These are phyloP conservation scores for Rhododendron ovatum DNA, from an alignment of 148 eudicot species.

Conservation along the genomic window DNA sequence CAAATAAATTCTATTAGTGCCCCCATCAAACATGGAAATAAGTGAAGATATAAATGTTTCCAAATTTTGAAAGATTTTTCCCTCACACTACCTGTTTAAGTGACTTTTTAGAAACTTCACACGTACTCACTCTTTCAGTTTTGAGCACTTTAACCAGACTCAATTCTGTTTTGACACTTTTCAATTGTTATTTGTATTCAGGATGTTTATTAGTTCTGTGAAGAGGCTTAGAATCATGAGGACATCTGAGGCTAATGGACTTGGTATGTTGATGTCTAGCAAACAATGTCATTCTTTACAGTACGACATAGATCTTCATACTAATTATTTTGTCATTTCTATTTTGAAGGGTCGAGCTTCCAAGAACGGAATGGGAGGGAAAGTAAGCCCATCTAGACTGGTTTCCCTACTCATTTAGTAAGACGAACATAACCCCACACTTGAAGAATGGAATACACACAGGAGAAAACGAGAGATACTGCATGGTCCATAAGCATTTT, in stretches of 20 bases:
- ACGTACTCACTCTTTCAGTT: background rate
- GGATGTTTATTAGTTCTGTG: conserved; percentile 80
- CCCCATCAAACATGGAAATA: background rate
- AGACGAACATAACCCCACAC: background rate
- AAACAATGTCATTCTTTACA: background rate
- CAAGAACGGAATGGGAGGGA: conserved; percentile 44
- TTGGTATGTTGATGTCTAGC: conserved; percentile 37
- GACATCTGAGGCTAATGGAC: conserved; percentile 83
- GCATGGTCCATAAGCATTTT: conserved; percentile 16
- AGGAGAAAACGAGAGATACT: conserved; percentile 7
- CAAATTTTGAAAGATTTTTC: background rate
- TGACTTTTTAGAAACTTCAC: background rate
- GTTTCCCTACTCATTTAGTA: background rate
- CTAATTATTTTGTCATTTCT: background rate
- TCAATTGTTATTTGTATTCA: conserved; percentile 20
- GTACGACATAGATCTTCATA: background rate
- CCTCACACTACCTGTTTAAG: background rate
- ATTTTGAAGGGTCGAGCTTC: conserved; percentile 46
- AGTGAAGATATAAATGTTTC: background rate
- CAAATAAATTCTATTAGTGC: background rate
- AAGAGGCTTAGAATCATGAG: conserved; percentile 88
- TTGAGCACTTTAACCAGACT: background rate
- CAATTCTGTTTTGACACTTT: background rate
- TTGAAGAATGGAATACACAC: background rate
- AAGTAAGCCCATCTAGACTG: conserved; percentile 29